Conservation (phyloP, 306 rosid genomes). For the Sesbania bispinosa region DNA sequence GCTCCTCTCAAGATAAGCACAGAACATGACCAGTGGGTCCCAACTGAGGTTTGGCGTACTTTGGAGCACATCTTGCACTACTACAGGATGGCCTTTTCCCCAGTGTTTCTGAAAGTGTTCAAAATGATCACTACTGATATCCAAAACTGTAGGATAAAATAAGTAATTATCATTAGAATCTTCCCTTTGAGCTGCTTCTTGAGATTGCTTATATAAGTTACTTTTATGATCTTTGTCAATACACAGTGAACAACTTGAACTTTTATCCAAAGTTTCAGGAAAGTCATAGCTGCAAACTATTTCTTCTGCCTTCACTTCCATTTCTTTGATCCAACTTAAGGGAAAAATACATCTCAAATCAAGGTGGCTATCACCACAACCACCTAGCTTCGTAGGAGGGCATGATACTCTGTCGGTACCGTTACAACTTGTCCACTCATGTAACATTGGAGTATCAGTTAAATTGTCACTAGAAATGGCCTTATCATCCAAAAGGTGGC, state of each 20-base stretch:
- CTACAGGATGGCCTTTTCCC: slow-evolving; percentile 91
- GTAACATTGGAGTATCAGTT: slow-evolving; percentile 38
- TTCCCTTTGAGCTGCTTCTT: slow-evolving; percentile 68
- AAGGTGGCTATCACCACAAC: slow-evolving; percentile 74
- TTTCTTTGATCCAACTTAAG: slow-evolving; percentile 69
- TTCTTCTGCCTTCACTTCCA: slow-evolving; percentile 91
- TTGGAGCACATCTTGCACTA: slow-evolving; percentile 65
- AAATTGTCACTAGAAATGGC: slow-evolving; percentile 32
- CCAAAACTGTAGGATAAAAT: slow-evolving; percentile 61
- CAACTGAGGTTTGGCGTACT: slow-evolving; percentile 60
- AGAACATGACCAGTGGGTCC: slow-evolving; percentile 87
- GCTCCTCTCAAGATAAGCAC: slow-evolving; percentile 77
- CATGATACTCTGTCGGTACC: slow-evolving; percentile 48
- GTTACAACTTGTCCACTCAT: slow-evolving; percentile 41
- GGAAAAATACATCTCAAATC: slow-evolving; percentile 75
- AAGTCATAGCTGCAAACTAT: slow-evolving; percentile 96
- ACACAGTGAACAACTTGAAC: slow-evolving; percentile 70
- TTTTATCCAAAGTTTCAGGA: slow-evolving; percentile 77
- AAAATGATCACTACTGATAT: slow-evolving; percentile 51
- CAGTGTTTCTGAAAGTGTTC: slow-evolving; percentile 98
- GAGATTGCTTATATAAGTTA: slow-evolving; percentile 45
- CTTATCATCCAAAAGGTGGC: slow-evolving; percentile 37
- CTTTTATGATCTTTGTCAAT: slow-evolving; percentile 46
- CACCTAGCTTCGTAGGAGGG: slow-evolving; percentile 59
- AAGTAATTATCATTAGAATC: slow-evolving; percentile 72